Conservation (phyloP, 331 rosid genomes). For the Malus hybrid region DNA sequence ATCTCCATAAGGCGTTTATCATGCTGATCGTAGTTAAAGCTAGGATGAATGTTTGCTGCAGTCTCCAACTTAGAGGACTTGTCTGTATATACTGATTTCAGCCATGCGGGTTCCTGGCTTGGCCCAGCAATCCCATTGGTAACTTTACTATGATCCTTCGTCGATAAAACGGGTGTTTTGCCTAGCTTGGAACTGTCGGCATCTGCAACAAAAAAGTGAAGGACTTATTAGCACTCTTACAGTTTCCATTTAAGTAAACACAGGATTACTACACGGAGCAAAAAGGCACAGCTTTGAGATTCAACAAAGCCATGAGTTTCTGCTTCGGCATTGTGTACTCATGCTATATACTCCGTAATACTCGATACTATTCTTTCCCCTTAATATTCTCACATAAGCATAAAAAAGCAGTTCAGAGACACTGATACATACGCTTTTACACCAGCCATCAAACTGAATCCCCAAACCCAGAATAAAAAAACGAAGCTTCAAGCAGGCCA, state of each 20-base stretch:
- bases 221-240: neutral
- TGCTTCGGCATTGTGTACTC: neutral
- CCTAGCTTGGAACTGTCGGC: conserved; percentile 60
- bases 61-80: conserved; percentile 54
- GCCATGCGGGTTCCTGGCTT: conserved; percentile 73
- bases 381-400: neutral
- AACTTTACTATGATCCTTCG: conserved; percentile 50
- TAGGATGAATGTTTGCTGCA: conserved; percentile 52
- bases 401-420: neutral
- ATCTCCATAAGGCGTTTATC: conserved; percentile 48
- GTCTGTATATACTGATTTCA: conserved; percentile 58
- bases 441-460: neutral
- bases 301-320: neutral
- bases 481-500: neutral
- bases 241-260: neutral
- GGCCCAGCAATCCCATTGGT: conserved; percentile 62
- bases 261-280: neutral
- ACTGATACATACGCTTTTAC: neutral
- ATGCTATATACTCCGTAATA: neutral
- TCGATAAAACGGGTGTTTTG: conserved; percentile 31
- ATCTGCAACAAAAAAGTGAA: conserved; percentile 41
- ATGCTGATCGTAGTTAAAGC: conserved; percentile 49
- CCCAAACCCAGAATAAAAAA: neutral
- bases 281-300: neutral
- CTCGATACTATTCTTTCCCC: neutral